These are phyloP conservation scores for Colletotrichum lupini DNA, from an alignment of 2,329 filamentous ascomycete genomes.

Conservation along the genomic window DNA sequence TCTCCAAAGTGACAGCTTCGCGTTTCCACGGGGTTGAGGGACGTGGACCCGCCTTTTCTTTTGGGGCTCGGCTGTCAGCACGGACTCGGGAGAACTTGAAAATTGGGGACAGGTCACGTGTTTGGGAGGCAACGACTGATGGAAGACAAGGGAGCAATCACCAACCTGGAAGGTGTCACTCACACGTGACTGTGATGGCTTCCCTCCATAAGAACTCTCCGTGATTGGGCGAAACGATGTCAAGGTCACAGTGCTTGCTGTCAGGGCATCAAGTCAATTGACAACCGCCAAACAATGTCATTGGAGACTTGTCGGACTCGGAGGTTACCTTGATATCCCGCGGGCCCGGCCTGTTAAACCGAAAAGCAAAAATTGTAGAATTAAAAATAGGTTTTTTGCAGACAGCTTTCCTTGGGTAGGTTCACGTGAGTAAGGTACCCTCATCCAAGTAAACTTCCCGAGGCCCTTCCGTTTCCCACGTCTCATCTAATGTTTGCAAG, in stretches of 20 bases:
- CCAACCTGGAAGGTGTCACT: no score
- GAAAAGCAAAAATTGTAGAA: not conserved
- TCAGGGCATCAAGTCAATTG: not conserved
- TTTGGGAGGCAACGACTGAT: not conserved
- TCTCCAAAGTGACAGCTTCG: slow-evolving; percentile 34
- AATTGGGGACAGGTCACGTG: slow-evolving; percentile 3
- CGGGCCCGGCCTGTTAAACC: no score
- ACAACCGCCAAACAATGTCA: not conserved
- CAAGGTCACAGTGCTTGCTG: not conserved
- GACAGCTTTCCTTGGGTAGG: not conserved
- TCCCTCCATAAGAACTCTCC: not conserved
- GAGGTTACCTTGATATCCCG: not conserved
- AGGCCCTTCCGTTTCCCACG: slow-evolving; percentile 5
- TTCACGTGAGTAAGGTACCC: slow-evolving; percentile 3
- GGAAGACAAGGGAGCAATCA: not conserved
- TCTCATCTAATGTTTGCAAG: slow-evolving; percentile 21
- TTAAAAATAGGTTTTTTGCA: not conserved
- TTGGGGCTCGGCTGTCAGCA: not conserved
- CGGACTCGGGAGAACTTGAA: slow-evolving; percentile 17
- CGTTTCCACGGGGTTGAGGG: slow-evolving; percentile 4
- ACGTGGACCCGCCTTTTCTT: not conserved
- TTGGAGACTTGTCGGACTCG: not conserved
- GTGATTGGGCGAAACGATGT: not conserved
- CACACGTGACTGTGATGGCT: slow-evolving; percentile 2
- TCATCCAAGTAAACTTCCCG: slow-evolving; percentile 11